These are phyloP conservation scores for Hyaloscypha hepaticicola DNA, from an alignment of 495 filamentous ascomycete species.

Conservation along the genomic window DNA sequence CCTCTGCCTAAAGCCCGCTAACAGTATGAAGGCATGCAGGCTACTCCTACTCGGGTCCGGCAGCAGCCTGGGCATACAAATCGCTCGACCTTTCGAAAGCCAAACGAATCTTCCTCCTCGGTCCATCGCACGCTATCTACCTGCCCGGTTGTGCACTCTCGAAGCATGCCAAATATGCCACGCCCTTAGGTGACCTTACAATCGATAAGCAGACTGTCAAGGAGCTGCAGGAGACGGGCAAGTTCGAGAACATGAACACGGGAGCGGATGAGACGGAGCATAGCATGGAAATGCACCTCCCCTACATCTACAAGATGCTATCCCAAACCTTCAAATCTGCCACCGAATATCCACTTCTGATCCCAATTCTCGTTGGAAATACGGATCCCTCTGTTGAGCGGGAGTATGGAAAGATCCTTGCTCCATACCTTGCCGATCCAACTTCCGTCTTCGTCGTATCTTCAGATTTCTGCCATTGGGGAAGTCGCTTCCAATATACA, in stretches of 20 bases:
- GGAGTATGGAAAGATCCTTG: conserved; percentile 66
- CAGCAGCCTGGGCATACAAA: conserved; percentile 94
- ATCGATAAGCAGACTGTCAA: conserved; percentile 69
- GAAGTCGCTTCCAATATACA: conserved; percentile 80
- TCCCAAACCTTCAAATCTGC: conserved; percentile 49
- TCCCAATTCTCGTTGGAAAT: conserved; percentile 88
- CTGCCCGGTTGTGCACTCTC: conserved; percentile 77
- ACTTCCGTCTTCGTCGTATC: conserved; percentile 81
- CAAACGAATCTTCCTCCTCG: conserved; percentile 91
- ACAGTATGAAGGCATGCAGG: conserved; percentile 76
- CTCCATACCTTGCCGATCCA: conserved; percentile 75
- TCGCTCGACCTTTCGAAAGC: conserved; percentile 79
- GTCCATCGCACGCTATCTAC: conserved; percentile 88
- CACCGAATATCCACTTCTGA: conserved; percentile 64
- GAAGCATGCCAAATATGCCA: conserved; percentile 70
- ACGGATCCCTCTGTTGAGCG: conserved; percentile 65
- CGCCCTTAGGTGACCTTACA: conserved; percentile 77
- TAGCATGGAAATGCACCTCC: conserved; percentile 94
- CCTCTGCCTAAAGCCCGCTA: conserved; percentile 13
- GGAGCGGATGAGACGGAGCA: conserved; percentile 83
- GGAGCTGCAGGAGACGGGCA: conserved; percentile 58
- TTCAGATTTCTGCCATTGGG: conserved; percentile 98
- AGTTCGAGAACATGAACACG: conserved; percentile 72
- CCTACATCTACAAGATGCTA: conserved; percentile 86
- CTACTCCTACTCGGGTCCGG: conserved; percentile 91